Evolutionary conservation across 192 early-diverging fungal species (phyloP).

Genomic region (Linderina pennispora): DNA sequence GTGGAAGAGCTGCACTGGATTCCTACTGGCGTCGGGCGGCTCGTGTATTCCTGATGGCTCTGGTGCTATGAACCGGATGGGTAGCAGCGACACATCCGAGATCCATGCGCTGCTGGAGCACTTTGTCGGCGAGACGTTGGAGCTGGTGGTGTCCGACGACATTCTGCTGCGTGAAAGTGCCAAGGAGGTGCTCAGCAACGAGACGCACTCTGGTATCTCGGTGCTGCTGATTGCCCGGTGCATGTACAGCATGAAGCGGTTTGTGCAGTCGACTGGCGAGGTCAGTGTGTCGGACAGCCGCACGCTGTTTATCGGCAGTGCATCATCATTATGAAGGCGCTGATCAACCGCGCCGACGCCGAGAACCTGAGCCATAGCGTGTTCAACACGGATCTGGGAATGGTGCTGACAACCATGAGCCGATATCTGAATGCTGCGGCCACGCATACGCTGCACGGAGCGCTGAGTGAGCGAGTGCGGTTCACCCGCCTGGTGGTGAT

Average conservation of each 20-base stretch:
- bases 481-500: slow-evolving; percentile 41
- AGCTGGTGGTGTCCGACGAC: slow-evolving; percentile 46
- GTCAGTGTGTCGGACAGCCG: slow-evolving; percentile 45
- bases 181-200: slow-evolving; percentile 45
- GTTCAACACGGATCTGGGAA: slow-evolving; percentile 43
- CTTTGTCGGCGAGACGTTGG: slow-evolving; percentile 46
- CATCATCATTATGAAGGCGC: slow-evolving; percentile 42
- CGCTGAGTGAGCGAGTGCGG: slow-evolving; percentile 37
- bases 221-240: slow-evolving; percentile 46
- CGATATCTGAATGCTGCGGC: slow-evolving; percentile 43
- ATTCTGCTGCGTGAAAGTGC: slow-evolving; percentile 46
- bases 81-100: slow-evolving; percentile 37
- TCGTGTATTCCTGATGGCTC: slow-evolving; percentile 36
- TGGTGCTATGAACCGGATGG: slow-evolving; percentile 25
- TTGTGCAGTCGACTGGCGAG: slow-evolving; percentile 43
- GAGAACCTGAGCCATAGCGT: slow-evolving; percentile 36
- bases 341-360: slow-evolving; percentile 36
- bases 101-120: slow-evolving; percentile 44
- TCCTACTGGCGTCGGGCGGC: slow-evolving; percentile 42
- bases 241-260: slow-evolving; percentile 42
- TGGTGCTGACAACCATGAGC: slow-evolving; percentile 37
- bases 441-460: slow-evolving; percentile 23
- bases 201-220: slow-evolving; percentile 46
- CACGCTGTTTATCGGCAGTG: slow-evolving; percentile 49
- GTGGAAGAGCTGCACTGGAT: slow-evolving; percentile 48